Evolutionary conservation across 2,329 filamentous ascomycete species (phyloP).

Genomic region (Sordariomycetes sp.): DNA sequence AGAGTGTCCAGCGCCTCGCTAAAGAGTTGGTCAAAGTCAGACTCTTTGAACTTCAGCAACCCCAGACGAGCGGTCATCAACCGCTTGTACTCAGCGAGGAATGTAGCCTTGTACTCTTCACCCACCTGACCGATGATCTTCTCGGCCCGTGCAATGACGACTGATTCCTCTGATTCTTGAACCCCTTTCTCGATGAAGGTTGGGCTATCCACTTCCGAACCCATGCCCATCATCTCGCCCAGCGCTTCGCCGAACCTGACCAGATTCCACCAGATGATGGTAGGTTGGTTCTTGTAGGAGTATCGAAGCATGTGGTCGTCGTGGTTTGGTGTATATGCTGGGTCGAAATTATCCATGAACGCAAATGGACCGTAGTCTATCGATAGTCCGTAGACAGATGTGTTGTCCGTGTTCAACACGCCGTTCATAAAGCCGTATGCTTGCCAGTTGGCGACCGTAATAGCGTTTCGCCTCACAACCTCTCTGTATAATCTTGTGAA

Average conservation of each 20-base stretch:
- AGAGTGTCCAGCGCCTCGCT: constrained; percentile 76
- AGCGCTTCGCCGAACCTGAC: constrained; percentile 83
- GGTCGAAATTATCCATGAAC: constrained; percentile 96
- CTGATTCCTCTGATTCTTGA: constrained; percentile 44
- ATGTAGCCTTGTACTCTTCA: constrained; percentile 82
- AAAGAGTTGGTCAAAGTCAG: constrained; percentile 74
- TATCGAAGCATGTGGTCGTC: constrained; percentile 86
- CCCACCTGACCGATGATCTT: constrained; percentile 70
- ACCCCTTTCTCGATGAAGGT: constrained; percentile 68
- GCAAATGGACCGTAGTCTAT: constrained; percentile 96
- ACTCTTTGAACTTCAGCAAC: constrained; percentile 56
- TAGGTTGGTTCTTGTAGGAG: constrained; percentile 87
- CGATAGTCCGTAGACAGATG: constrained; percentile 77
- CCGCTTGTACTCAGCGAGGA: constrained; percentile 80
- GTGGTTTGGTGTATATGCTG: constrained; percentile 90
- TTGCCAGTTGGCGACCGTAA: constrained; percentile 88
- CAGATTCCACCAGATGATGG: constrained; percentile 97
- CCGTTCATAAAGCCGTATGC: constrained; percentile 99
- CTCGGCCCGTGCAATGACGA: constrained; percentile 71
- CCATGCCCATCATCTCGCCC: constrained; percentile 75
- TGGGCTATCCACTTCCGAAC: constrained; percentile 59
- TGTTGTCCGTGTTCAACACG: constrained; percentile 96
- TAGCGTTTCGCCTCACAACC: constrained; percentile 75
- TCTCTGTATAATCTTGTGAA: constrained; percentile 84
- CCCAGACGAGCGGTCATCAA: constrained; percentile 77